A percentile compares a stretch with the other conserved stretches of the same genome.
These are phyloP conservation scores for Suillus decipiens DNA, from an alignment of 768 basidiomycete genomes.

Conservation along the genomic window DNA sequence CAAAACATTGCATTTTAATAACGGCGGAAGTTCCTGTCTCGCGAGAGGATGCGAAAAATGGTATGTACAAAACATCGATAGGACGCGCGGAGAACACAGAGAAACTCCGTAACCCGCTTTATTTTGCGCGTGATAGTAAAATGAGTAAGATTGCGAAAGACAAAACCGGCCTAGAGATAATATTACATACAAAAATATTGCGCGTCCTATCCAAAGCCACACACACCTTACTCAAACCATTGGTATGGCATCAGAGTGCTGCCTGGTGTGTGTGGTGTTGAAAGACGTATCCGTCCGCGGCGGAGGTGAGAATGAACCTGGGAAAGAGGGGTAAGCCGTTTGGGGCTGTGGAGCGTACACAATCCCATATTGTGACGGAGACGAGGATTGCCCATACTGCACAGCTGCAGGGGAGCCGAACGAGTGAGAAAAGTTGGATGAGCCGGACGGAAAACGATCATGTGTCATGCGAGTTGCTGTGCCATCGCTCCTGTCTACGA, in stretches of 20 bases:
- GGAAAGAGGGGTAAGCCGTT: constrained; percentile 7
- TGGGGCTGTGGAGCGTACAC: background rate
- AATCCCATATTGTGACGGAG: background rate
- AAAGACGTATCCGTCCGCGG: constrained; percentile 16
- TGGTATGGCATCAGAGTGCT: constrained; percentile 19
- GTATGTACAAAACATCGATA: background rate
- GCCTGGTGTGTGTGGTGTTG: constrained; percentile 7
- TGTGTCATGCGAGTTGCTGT: constrained; percentile 10
- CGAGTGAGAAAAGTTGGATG: constrained; percentile 10
- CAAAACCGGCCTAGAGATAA: background rate
- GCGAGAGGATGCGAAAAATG: background rate
- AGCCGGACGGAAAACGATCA: constrained; percentile 15
- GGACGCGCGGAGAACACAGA: background rate
- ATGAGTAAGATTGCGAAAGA: background rate
- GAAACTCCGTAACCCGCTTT: background rate
- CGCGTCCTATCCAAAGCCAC: background rate
- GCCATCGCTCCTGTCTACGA: background rate
- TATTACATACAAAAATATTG: background rate
- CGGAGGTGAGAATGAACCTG: constrained; percentile 10
- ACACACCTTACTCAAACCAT: constrained; percentile 18
- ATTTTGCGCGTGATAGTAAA: background rate
- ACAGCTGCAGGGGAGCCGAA: constrained; percentile 4
- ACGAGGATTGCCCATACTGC: constrained; percentile 8
- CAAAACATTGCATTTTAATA: constrained; percentile 1
- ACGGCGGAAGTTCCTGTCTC: background rate